Evolutionary conservation across 768 basidiomycete species (phyloP), one percentile per base, ranked within the genome.

Genomic region (Candolleomyces aberdarensis): DNA sequence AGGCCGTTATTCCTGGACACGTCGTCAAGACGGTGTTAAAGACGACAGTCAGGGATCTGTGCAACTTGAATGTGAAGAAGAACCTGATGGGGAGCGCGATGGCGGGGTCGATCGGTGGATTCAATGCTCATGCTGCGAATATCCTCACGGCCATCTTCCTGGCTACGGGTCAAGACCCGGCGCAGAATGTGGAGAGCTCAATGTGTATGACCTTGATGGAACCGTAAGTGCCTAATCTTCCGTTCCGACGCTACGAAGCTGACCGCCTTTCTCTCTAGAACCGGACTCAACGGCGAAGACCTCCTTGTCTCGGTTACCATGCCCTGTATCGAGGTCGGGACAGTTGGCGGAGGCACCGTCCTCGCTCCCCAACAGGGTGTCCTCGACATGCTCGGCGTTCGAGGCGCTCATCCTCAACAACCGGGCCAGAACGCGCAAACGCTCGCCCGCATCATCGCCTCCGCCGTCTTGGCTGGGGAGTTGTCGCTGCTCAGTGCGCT

Each of bases 171-270:
- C 97, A 99, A 75, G 97, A 99, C 70, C 97, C 97, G 1, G 97
- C 97, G 7, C 97, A 99, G 80, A 98, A 98, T 72, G 96, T 99
- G 29, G 97, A 96, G 79, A 95, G 93, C 59, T 96, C 95, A 40
- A 96, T 94, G 72, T 99, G 97, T 75, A 96, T 99, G 80, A 99
- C 97, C 1, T 77, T 97, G 47, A 98, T 99, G 96, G 97, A 99
- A 74, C 87, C 95, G 91, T 96, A 72, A 74, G 93, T 91, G 3
- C 96, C 98, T 74, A 83, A 1, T 6, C 8, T 11, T 36, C 6
- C 36, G 36, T 36, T 11, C 11, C 3, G 6, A 8, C 11, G 6
- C 6, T 36, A 36, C 3, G 36, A 36, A 36, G 36, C 36, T 36
- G 2, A 36, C 11, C 36, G 1, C 2, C 1, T 36, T 36, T 36